A percentile compares a stretch with the other conserved stretches of the same genome.
Conservation (phyloP, 441 rosid species). For the Gossypium lobatum region DNA sequence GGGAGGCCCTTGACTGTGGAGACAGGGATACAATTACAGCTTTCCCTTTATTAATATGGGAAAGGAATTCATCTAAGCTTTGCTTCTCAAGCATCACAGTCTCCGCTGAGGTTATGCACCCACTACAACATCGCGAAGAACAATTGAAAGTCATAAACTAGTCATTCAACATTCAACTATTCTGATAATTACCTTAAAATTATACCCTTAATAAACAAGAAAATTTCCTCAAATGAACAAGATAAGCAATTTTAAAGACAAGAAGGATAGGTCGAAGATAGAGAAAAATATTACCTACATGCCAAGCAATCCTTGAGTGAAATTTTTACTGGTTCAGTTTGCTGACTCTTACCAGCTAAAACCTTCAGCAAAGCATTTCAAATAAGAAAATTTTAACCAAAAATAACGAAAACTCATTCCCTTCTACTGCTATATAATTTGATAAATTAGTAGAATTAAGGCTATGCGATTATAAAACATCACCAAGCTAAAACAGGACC, state of each 20-base stretch:
- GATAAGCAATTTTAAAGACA: not conserved
- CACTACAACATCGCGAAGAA: slow-evolving; percentile 40
- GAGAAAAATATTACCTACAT: slow-evolving; percentile 53
- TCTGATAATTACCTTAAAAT: not conserved
- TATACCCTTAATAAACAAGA: not conserved
- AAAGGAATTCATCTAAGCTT: slow-evolving; percentile 81
- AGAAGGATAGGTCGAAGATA: not conserved
- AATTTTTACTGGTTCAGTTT: slow-evolving; percentile 69
- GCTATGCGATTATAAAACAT: not conserved
- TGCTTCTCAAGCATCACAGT: slow-evolving; percentile 97
- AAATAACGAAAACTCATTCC: not conserved
- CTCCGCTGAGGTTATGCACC: slow-evolving; percentile 97
- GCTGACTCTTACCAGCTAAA: slow-evolving; percentile 21
- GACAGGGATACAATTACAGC: slow-evolving; percentile 66
- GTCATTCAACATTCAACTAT: not conserved
- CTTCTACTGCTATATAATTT: not conserved
- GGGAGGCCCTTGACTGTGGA: slow-evolving; percentile 90
- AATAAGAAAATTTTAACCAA: not conserved
- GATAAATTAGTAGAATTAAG: not conserved
- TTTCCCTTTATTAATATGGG: slow-evolving; percentile 36
- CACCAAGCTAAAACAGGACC: not conserved
- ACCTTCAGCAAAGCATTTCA: slow-evolving; percentile 46
- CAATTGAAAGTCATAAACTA: not conserved
- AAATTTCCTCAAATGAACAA: not conserved
- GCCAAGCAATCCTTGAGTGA: slow-evolving; percentile 98